Evolutionary conservation across 1,284 basidiomycete species (phyloP), one percentile per base, ranked within the genome.

Genomic region (Lentinus polychrous): DNA sequence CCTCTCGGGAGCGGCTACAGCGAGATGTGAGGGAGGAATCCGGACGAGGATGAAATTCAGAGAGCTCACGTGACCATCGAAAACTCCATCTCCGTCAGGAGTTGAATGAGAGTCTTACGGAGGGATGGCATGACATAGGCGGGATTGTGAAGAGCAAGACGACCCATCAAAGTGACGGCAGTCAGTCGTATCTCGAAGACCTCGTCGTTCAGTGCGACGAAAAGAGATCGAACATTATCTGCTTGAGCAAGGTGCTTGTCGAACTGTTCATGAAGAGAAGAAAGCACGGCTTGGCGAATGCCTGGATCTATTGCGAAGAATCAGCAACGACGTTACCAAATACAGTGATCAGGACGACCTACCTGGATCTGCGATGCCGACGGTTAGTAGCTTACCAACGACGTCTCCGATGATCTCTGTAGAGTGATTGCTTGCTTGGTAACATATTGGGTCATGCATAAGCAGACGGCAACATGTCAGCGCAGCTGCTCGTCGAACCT

Each of bases 81-180:
- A 63, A 98, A 99, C 68, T 99, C 95, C 42, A 99, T 73, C 68
- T 99, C 96, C 0, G 96, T 99, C 47, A 99, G 75, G 7, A 99
- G 79, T 65, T 99, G 95, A 52, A 99, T 97, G 48, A 99, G 74
- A 1, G 94, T 89, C 67, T 99, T 99, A 46, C 96, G 80, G 34
- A 99, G 71, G 5, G 93, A 95, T 2, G 96, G 95, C 90, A 99
- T 98, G 31, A 99, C 94, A 69, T 98, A 97, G 33, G 96, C 96
- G 0, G 96, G 96, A 60, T 99, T 99, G 69, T 97, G 91, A 60
- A 86, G 83, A 2, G 95, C 92, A 22, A 99, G 78, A 23, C 96
- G 85, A 2, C 96, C 96, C 56, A 99, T 97, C 55, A 99, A 79
- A 20, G 74, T 73, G 43, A 99, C 93, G 2, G 95, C 95, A 10